Base-by-base conservation (phyloP, 176 grass and related monocot genomes). In the Tillandsia leiboldiana region DNA sequence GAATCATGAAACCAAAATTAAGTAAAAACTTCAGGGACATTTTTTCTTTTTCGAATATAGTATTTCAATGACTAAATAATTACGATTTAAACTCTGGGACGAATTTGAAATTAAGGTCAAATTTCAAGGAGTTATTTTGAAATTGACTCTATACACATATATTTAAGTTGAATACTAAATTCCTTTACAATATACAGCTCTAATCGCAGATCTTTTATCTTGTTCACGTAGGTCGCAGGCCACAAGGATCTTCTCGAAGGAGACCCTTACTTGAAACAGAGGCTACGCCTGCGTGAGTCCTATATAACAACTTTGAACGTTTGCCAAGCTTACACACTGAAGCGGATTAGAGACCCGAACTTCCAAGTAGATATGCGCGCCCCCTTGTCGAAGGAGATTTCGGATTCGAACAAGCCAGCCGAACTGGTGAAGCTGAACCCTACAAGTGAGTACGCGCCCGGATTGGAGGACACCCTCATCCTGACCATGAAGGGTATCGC, bases 391-490 rank as follows among this genome's bases (percentile, higher is more conserved):
- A 87, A 69, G 75, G 85, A 91, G 68, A 42, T 72, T 1, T 20
- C 63, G 26, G 66, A 78, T 73, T 70, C 82, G 29, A 67, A 50
- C 26, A 58, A 77, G 29, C 57, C 76, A 59, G 75, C 79, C 0
- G 85, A 91, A 67, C 26, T 83, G 63, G 79, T 87, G 82, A 84
- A 87, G 65, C 26, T 91, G 75, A 91, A 91, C 66, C 78, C 89
- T 1, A 74, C 72, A 6, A 91, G 79, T 20, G 85, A 88, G 48
- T 83, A 88, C 57, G 85, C 65, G 47, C 89, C 85, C 27, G 89
- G 89, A 22, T 77, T 92, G 61, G 89, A 92, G 76, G 89, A 92
- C 75, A 92, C 89, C 49, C 89, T 92, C 78, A 92, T 92, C 68
- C 51, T 88, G 72, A 88, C 89, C 61, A 92, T 92, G 85, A 92